phyloP scores from a whole-genome alignment of 1,284 basidiomycete species.

The Vanrija sp. region DNA sequence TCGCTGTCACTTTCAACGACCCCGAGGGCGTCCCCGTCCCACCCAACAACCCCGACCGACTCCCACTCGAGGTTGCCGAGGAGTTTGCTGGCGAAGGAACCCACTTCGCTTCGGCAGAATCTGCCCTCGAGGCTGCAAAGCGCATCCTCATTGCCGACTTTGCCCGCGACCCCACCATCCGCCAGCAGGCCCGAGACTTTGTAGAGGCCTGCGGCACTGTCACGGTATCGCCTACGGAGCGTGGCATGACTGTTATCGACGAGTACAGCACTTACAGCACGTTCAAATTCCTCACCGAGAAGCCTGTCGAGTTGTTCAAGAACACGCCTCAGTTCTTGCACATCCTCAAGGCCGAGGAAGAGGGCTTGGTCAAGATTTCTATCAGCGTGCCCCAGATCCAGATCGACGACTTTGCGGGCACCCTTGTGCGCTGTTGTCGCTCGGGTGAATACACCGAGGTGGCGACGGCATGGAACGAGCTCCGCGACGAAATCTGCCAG shows the following conservation, averaged over 20 bases:
- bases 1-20: slow-evolving; percentile 41
- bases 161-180: slow-evolving; percentile 85
- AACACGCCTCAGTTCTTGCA: slow-evolving; percentile 77
- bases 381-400: slow-evolving; percentile 61
- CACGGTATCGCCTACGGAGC: slow-evolving; percentile 82
- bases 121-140: slow-evolving; percentile 55
- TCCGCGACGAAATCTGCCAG: slow-evolving; percentile 72
- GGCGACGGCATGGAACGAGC: slow-evolving; percentile 87
- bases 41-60: slow-evolving; percentile 36
- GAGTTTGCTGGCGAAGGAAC: slow-evolving; percentile 40
- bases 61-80: slow-evolving; percentile 42
- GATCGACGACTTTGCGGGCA: slow-evolving; percentile 60
- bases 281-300: slow-evolving; percentile 91
- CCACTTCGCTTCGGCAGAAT: slow-evolving; percentile 25
- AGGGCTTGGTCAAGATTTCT: slow-evolving; percentile 75
- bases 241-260: slow-evolving; percentile 85
- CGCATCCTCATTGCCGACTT: slow-evolving; percentile 87
- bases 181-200: slow-evolving; percentile 70
- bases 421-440: slow-evolving; percentile 74
- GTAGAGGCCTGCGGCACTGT: slow-evolving; percentile 77
- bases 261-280: slow-evolving; percentile 86
- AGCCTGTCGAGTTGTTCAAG: slow-evolving; percentile 70
- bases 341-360: slow-evolving; percentile 85
- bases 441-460: slow-evolving; percentile 83
- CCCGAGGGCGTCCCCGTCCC: slow-evolving; percentile 23